phyloP scores from a whole-genome alignment of 495 filamentous ascomycete species.

The Talaromyces thailandensis region DNA sequence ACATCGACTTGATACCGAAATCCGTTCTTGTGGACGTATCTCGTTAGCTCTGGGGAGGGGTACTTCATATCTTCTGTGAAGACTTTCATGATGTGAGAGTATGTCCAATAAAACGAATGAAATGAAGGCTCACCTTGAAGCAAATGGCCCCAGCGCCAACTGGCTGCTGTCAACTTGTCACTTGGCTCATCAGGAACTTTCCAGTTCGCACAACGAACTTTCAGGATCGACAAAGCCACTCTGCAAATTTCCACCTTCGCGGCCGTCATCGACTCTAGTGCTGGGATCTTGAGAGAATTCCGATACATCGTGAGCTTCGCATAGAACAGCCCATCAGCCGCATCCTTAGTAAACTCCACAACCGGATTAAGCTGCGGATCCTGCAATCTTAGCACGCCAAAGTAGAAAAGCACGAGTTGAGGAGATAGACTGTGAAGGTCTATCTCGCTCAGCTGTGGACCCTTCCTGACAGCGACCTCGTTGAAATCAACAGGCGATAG shows the following conservation, averaged over 20 bases:
- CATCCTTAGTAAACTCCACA: conserved; percentile 16
- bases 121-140: conserved; percentile 17
- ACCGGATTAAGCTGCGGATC: conserved; percentile 13
- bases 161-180: conserved; percentile 7
- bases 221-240: conserved; percentile 16
- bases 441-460: background rate
- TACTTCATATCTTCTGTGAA: background rate
- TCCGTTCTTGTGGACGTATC: conserved; percentile 7
- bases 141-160: conserved; percentile 22
- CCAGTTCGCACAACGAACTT: conserved; percentile 16
- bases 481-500: background rate
- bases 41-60: conserved; percentile 14
- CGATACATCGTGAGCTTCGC: conserved; percentile 26
- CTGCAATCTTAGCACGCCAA: conserved; percentile 17
- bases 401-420: conserved; percentile 22
- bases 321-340: conserved; percentile 10
- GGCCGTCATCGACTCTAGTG: conserved; percentile 4
- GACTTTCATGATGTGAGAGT: background rate
- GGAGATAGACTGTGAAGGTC: conserved; percentile 7
- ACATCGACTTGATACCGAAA: conserved; percentile 21
- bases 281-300: conserved; percentile 15
- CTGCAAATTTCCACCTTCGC: conserved; percentile 22
- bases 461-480: background rate
- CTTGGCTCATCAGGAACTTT: conserved; percentile 18
- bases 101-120: background rate